Conservation (phyloP, 305 asterid species). For the Coffea humblotiana region DNA sequence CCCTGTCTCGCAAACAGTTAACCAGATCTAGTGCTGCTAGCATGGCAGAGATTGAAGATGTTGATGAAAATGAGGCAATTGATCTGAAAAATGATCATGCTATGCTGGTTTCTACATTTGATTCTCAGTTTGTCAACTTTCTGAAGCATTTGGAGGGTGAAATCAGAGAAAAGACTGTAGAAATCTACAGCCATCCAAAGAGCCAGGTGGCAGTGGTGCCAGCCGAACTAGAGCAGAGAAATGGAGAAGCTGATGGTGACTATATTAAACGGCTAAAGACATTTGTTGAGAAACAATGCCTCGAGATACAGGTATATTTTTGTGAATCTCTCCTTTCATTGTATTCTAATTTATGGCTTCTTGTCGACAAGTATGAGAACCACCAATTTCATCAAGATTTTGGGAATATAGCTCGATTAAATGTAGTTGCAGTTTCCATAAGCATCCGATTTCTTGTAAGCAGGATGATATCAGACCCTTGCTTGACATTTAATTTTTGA, state of each 20-base stretch:
- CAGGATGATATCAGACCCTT: not conserved
- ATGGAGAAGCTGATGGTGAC: slow-evolving; percentile 69
- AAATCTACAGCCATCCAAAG: slow-evolving; percentile 73
- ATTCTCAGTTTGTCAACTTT: slow-evolving; percentile 66
- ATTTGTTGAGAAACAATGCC: slow-evolving; percentile 81
- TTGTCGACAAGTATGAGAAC: not conserved
- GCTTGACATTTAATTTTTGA: not conserved
- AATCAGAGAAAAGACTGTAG: slow-evolving; percentile 68
- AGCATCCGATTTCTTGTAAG: not conserved
- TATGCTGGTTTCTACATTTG: slow-evolving; percentile 64
- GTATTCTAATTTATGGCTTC: not conserved
- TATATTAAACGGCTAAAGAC: slow-evolving; percentile 67
- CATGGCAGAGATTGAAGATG: slow-evolving; percentile 85
- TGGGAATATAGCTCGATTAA: not conserved
- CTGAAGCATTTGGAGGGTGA: slow-evolving; percentile 63
- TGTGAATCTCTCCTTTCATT: not conserved
- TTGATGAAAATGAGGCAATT: slow-evolving; percentile 54
- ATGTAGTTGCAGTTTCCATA: not conserved
- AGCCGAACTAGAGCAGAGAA: slow-evolving; percentile 67
- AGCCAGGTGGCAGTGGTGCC: slow-evolving; percentile 91
- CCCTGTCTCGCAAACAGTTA: slow-evolving; percentile 57
- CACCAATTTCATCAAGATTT: not conserved
- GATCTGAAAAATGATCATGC: slow-evolving; percentile 69
- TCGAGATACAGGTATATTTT: slow-evolving; percentile 79
- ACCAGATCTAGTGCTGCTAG: slow-evolving; percentile 83